phyloP scores from a whole-genome alignment of 1,139 yeast species.

The Debaryomyces subglobosus region DNA sequence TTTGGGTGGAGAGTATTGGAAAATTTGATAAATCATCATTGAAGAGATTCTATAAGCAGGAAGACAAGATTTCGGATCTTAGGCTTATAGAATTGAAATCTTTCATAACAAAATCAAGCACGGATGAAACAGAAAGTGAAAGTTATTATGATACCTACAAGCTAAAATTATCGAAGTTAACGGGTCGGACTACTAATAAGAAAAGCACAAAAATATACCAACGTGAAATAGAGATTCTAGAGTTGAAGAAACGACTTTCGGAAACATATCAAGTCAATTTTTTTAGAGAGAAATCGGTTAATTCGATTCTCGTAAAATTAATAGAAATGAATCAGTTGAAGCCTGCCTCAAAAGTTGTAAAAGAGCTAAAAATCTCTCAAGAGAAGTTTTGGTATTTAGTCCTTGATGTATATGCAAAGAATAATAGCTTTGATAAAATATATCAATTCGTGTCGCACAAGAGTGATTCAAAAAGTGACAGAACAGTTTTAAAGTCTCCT shows the following conservation, averaged over 20 bases:
- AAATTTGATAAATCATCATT: slow-evolving; percentile 24
- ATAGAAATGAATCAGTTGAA: slow-evolving; percentile 61
- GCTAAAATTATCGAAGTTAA: slow-evolving; percentile 26
- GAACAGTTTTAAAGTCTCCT: slow-evolving; percentile 56
- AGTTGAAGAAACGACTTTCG: slow-evolving; percentile 55
- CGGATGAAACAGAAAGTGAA: not conserved
- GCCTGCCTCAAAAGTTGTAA: slow-evolving; percentile 57
- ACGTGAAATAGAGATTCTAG: slow-evolving; percentile 54
- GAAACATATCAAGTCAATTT: slow-evolving; percentile 60
- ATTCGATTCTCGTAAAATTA: slow-evolving; percentile 57
- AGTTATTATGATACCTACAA: slow-evolving; percentile 20
- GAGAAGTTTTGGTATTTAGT: slow-evolving; percentile 68
- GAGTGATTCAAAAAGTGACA: slow-evolving; percentile 18
- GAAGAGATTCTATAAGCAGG: slow-evolving; percentile 37
- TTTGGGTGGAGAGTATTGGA: slow-evolving; percentile 42
- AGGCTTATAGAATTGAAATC: slow-evolving; percentile 24
- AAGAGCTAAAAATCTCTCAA: slow-evolving; percentile 64
- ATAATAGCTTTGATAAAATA: slow-evolving; percentile 65
- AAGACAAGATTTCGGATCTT: slow-evolving; percentile 34
- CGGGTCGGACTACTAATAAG: slow-evolving; percentile 25
- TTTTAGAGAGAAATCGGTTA: slow-evolving; percentile 50
- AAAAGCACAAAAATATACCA: slow-evolving; percentile 38
- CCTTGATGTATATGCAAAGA: slow-evolving; percentile 53
- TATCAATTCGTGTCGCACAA: slow-evolving; percentile 42
- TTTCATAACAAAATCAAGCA: slow-evolving; percentile 11